Percentiles rank a stretch among this genome's conserved stretches.
These are phyloP conservation scores for Fusarium sp. DNA, from an alignment of 2,329 filamentous ascomycete genomes.

Conservation along the genomic window DNA sequence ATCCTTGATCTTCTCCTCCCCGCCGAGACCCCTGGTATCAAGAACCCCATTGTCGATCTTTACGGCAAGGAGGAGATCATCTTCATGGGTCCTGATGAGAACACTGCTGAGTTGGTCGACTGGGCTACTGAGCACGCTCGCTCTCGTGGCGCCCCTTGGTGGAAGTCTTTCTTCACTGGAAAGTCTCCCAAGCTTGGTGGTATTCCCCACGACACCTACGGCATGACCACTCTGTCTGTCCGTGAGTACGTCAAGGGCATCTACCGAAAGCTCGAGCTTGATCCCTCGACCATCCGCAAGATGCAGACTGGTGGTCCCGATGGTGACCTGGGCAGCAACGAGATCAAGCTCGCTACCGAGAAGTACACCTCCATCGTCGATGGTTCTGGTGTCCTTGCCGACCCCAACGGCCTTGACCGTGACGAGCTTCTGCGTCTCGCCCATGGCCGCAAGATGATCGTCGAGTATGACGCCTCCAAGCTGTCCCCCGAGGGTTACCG, in stretches of 20 bases:
- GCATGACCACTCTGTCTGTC: slow-evolving; percentile 97
- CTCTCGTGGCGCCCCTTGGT: slow-evolving; percentile 90
- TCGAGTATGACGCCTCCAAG: slow-evolving; percentile 84
- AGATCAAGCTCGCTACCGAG: slow-evolving; percentile 95
- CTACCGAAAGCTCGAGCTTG: slow-evolving; percentile 93
- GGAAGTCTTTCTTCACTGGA: slow-evolving; percentile 99
- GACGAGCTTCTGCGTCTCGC: slow-evolving; percentile 87
- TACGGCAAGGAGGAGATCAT: slow-evolving; percentile 96
- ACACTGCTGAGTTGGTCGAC: slow-evolving; percentile 95
- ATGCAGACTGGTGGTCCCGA: slow-evolving; percentile 98
- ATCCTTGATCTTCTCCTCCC: slow-evolving; percentile 94
- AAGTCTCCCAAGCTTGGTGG: slow-evolving; percentile 96
- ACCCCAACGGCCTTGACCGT: slow-evolving; percentile 88
- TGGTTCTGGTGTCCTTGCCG: slow-evolving; percentile 92
- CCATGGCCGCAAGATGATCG: slow-evolving; percentile 89
- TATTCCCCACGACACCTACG: slow-evolving; percentile 95
- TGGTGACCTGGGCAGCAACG: slow-evolving; percentile 96
- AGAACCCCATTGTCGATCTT: slow-evolving; percentile 96
- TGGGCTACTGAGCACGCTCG: slow-evolving; percentile 99
- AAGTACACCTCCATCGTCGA: slow-evolving; percentile 97
- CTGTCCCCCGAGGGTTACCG: slow-evolving; percentile 90
- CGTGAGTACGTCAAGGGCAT: slow-evolving; percentile 96
- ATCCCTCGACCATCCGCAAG: slow-evolving; percentile 86
- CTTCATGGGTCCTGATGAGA: slow-evolving; percentile 99
- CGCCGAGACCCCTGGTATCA: slow-evolving; percentile 93